Percentiles rank a stretch among this genome's conserved stretches.
These are phyloP conservation scores for Cystofilobasidium bisporidii DNA, from an alignment of 768 basidiomycete genomes.

Conservation along the genomic window DNA sequence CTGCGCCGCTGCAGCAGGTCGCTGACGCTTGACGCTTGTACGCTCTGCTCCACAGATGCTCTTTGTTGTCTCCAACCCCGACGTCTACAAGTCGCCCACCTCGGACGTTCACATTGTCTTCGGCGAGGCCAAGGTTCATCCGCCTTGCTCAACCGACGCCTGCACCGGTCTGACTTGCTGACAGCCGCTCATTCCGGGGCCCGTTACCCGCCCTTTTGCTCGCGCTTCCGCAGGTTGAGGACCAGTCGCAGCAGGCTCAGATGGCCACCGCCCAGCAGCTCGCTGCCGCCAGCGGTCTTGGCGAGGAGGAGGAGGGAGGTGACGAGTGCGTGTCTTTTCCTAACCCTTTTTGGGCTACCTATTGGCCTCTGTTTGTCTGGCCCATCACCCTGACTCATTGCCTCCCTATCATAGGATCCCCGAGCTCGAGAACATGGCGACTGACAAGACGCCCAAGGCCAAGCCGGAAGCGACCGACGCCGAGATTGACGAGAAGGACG, in stretches of 20 bases:
- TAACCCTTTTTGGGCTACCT: background rate
- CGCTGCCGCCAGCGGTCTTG: constrained; percentile 44
- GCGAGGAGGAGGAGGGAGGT: constrained; percentile 54
- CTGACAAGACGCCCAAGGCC: constrained; percentile 28
- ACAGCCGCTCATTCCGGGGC: too few species aligned
- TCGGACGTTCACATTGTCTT: constrained; percentile 99
- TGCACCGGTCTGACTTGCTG: too few species aligned
- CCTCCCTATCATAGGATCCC: constrained; percentile 33
- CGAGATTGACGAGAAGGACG: constrained; percentile 76
- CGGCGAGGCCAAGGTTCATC: constrained; percentile 57
- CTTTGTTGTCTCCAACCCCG: constrained; percentile 83
- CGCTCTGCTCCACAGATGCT: constrained; percentile 51
- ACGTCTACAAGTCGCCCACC: constrained; percentile 95
- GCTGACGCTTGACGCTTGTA: background rate
- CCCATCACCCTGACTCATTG: background rate
- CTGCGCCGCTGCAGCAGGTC: background rate
- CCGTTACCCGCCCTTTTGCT: too few species aligned
- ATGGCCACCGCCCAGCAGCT: constrained; percentile 71
- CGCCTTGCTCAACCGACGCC: too few species aligned
- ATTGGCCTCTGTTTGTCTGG: background rate
- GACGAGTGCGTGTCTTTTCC: constrained; percentile 43
- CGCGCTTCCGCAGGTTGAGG: constrained; percentile 55
- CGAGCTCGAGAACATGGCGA: constrained; percentile 32
- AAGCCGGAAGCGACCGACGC: constrained; percentile 1
- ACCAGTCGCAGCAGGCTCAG: constrained; percentile 54